Percentiles rank a stretch among this genome's conserved stretches.
Conservation (phyloP, 306 rosid genomes). For the Quercus agrifolia region DNA sequence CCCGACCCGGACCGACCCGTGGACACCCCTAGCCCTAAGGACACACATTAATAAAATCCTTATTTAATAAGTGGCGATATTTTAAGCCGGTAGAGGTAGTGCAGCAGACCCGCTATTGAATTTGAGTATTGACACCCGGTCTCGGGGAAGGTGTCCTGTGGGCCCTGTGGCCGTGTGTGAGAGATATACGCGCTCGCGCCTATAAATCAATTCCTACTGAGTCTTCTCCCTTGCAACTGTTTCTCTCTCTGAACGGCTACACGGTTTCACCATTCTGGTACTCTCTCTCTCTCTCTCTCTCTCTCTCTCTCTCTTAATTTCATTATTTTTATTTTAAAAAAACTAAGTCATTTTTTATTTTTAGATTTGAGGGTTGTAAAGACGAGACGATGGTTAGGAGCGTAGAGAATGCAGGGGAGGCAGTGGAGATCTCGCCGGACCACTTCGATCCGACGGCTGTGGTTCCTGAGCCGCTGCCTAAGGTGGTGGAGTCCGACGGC, state of each 20-base stretch:
- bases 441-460: conserved; percentile 31
- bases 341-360: background rate
- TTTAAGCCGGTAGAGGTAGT: no score
- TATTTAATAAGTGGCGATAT: no score
- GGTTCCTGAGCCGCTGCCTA: conserved; percentile 39
- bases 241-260: background rate
- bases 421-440: conserved; percentile 13
- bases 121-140: no score
- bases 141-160: no score
- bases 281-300: no score
- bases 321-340: background rate
- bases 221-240: background rate
- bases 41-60: no score
- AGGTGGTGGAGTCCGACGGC: conserved; percentile 11
- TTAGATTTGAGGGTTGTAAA: no score
- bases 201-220: background rate
- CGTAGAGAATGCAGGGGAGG: background rate
- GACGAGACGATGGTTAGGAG: conserved; percentile 18
- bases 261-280: background rate
- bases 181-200: background rate
- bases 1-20: no score
- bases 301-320: background rate
- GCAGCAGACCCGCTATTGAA: no score
- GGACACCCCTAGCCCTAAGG: no score
- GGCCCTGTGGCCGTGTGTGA: background rate